A percentile compares a stretch with the other conserved stretches of the same genome.
Evolutionary conservation across 805 yeast genomes (phyloP).

Genomic region (Hanseniaspora hatyaiensis): DNA sequence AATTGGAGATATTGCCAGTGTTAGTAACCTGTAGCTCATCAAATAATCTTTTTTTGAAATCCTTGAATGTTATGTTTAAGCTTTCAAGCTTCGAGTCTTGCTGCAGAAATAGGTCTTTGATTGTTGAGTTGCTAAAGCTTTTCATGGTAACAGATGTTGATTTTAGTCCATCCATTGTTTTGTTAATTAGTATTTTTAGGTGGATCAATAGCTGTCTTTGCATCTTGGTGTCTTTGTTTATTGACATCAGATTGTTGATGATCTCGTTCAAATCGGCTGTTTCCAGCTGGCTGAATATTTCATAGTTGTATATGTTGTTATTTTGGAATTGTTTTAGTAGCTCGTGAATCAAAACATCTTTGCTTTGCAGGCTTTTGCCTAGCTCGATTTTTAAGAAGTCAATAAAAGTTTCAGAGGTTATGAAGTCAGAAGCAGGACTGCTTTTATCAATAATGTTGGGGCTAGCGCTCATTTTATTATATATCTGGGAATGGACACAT

Average conservation of each 20-base stretch:
- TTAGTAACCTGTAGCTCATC: not conserved
- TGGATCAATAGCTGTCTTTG: not conserved
- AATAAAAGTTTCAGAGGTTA: not conserved
- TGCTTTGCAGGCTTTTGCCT: not conserved
- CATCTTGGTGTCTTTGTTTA: not conserved
- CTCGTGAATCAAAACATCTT: constrained; percentile 4
- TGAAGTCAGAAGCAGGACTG: not conserved
- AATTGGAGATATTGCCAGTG: not conserved
- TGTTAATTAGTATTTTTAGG: constrained; percentile 5
- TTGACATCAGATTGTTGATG: not conserved
- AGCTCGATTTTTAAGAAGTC: constrained; percentile 6
- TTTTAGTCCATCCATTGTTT: not conserved
- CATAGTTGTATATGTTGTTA: constrained; percentile 4
- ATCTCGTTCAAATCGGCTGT: constrained; percentile 4
- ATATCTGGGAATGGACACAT: too few species aligned
- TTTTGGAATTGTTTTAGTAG: constrained; percentile 7
- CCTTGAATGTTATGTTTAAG: constrained; percentile 14
- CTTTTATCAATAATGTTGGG: not conserved
- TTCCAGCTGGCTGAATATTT: constrained; percentile 5
- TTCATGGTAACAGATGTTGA: not conserved
- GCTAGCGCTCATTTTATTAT: not conserved
- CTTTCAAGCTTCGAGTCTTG: constrained; percentile 8
- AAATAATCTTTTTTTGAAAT: constrained; percentile 8
- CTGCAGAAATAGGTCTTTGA: not conserved
- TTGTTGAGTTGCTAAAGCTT: not conserved